These are phyloP conservation scores for Fusarium decemcellulare DNA, from an alignment of 2,329 filamentous ascomycete genomes.

Conservation along the genomic window DNA sequence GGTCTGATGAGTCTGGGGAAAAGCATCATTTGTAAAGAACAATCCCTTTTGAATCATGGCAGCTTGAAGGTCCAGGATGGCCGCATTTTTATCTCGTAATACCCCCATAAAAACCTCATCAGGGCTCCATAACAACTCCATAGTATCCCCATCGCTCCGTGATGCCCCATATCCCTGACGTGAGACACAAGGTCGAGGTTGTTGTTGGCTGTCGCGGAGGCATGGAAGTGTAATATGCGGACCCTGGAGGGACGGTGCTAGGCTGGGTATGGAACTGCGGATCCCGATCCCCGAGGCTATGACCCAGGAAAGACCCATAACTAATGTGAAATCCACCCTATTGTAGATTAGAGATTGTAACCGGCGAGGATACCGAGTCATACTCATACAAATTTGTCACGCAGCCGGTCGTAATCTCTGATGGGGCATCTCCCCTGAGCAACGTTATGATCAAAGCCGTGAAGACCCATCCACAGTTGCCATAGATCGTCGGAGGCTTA, in stretches of 20 bases:
- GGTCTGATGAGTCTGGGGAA: slow-evolving; percentile 4
- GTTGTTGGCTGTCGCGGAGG: not conserved
- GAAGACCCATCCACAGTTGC: no score
- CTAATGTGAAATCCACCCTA: not conserved
- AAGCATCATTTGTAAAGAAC: not conserved
- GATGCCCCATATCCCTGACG: not conserved
- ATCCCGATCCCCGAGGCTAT: not conserved
- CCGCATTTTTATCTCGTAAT: not conserved
- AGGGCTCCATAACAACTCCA: not conserved
- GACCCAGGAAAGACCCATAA: not conserved
- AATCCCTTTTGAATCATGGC: not conserved
- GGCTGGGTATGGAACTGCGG: not conserved
- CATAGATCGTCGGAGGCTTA: no score
- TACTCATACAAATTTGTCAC: not conserved
- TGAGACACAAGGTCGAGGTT: slow-evolving; percentile 1
- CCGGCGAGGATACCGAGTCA: not conserved
- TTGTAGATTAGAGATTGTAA: not conserved
- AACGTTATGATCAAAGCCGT: no score
- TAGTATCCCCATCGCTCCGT: not conserved
- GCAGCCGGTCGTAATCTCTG: no score
- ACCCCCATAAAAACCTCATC: not conserved
- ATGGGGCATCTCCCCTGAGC: no score
- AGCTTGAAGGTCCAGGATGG: not conserved
- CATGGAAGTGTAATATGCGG: slow-evolving; percentile 2
- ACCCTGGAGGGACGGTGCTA: not conserved